Base-by-base conservation (phyloP, 495 filamentous ascomycete species). In the Penicillium taxi region DNA sequence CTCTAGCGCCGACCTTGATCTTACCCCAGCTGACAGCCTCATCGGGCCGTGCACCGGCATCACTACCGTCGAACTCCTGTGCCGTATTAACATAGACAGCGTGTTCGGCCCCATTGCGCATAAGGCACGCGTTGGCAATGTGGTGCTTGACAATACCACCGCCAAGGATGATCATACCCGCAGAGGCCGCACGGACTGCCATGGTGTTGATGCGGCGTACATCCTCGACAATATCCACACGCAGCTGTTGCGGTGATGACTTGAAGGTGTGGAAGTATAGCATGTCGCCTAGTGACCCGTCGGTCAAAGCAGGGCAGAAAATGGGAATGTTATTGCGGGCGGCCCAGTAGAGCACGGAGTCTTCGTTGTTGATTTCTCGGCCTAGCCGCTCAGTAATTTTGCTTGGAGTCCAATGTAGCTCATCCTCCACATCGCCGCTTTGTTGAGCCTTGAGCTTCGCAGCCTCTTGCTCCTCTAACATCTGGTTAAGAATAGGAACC, bases 21-120 rank as follows among this genome's bases (percentile, higher is more conserved):
- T 98, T 96, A 4, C 91, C 91, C 91, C 93, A 98, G 47, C 86
- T 94, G 9, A 98, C 86, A 1, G 91, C 91, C 63, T 98, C 91
- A 49, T 96, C 91, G 5, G 93, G 93, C 31, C 93, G 72, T 2
- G 93, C 91, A 0, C 93, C 91, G 2, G 93, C 90, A 71, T 98
- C 93, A 43, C 85, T 93, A 0, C 91, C 93, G 58, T 98, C 91
- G 57, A 95, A 96, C 55, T 98, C 93, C 58, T 91, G 84, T 0
- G 76, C 91, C 1, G 93, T 96, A 57, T 98, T 96, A 50, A 98
- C 81, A 53, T 94, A 96, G 8, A 98, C 93, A 3, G 91, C 93
- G 44, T 81, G 85, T 58, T 98, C 91, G 7, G 91, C 91, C 0
- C 91, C 93, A 46, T 96, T 96, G 12, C 91, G 74, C 91, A 96